Base-by-base conservation (phyloP, 2,329 filamentous ascomycete species). In the Kalmusia sp. region DNA sequence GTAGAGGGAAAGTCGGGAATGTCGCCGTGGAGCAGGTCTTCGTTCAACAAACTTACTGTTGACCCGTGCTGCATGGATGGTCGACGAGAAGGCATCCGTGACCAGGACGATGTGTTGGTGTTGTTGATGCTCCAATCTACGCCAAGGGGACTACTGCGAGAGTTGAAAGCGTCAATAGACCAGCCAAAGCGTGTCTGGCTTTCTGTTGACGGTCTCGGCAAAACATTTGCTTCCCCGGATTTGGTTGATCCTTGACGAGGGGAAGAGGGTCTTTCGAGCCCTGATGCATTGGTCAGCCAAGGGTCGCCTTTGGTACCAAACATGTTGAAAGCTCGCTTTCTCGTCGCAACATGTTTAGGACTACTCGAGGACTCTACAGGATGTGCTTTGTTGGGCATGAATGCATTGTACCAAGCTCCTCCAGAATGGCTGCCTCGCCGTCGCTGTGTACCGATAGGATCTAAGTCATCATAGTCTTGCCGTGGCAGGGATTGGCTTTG, bases 401-500 rank as follows among this genome's bases (percentile, higher is more conserved):
- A 67, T 57, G 71, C 62, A 73, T 81, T 83, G 83, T 90, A 53
- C 82, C 80, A 61, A 73, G 84, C 72, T 77, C 84, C 71, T 70
- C 84, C 57, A 66, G 79, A 70, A 75, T 74, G 57, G 68, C 77
- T 66, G 82, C 88, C 62, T 84, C 89, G 55, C 21, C 85, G 79
- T 49, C 80, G 78, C 50, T 79, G 77, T 21, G 75, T 73, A 8
- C 78, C 79, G 37, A 78, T 77, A 3, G 80, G 75, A 59, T 85
- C 82, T 34, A 80, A 68, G 7, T 65, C 66, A 5, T 59, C 72
- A 41, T 71, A 71, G 24, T 80, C 80, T 35, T 86, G 81, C 30
- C 84, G 78, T 5, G 91, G 91, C 60, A 95, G 86, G 0, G 91
- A 93, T 67, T 91, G 89, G 64, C 89, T 92, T 68, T 93, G 89